Base-by-base conservation (phyloP, 1,139 yeast species). In the Meyerozyma guilliermondii region DNA sequence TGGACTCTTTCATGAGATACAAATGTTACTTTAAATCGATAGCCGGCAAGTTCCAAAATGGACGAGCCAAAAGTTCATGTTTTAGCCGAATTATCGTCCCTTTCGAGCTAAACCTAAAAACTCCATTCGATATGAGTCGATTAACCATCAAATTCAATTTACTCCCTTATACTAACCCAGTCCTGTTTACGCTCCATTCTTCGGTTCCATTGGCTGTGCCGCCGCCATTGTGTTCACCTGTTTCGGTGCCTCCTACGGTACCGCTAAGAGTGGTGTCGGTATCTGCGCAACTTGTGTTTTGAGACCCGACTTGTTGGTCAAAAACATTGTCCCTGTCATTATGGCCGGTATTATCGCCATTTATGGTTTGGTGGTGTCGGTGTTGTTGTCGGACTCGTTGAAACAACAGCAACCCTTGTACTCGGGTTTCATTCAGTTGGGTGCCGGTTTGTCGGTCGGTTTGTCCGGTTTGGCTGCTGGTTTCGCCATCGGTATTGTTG, bases 341-440 rank as follows among this genome's bases (percentile, higher is more conserved):
- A 91, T 94, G 97, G 96, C 98, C 50, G 99, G 99, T 87, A 94
- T 94, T 65, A 87, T 94, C 71, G 97, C 98, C 66, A 94, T 94
- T 72, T 94, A 94, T 66, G 99, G 99, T 43, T 78, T 94, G 63
- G 98, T 94, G 49, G 98, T 94, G 49, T 85, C 96, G 20, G 99
- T 94, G 48, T 79, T 94, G 65, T 92, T 94, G 53, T 87, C 97
- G 40, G 92, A 91, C 58, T 80, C 92, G 39, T 84, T 91, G 62
- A 84, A 81, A 60, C 96, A 87, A 70, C 78, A 80, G 56, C 96
- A 92, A 71, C 95, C 98, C 44, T 76, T 92, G 56, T 92, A 87
- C 76, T 87, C 96, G 50, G 98, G 98, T 50, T 92, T 94, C 76
- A 88, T 92, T 71, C 99, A 92, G 72, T 78, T 94, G 60, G 98